Percentiles rank a stretch among this genome's conserved stretches.
Evolutionary conservation across 371 early-diverging fungal species (phyloP).

Genomic region (Mucor plumbeus): DNA sequence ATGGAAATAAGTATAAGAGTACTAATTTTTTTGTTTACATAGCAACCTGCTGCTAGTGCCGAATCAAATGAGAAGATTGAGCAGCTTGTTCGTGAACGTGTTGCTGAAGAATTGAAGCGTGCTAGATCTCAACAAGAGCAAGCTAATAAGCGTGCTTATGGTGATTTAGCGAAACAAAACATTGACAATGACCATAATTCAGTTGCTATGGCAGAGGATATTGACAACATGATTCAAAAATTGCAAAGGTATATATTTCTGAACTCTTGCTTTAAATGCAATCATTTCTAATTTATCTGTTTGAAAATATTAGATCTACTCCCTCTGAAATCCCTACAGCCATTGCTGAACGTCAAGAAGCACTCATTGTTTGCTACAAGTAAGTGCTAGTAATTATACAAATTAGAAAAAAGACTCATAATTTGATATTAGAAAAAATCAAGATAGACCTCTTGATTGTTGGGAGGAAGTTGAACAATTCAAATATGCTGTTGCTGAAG

Average conservation of each 20-base stretch:
- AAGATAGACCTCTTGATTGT: constrained; percentile 65
- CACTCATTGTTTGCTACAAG: constrained; percentile 55
- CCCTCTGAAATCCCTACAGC: constrained; percentile 47
- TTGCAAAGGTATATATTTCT: constrained; percentile 42
- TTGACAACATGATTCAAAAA: constrained; percentile 51
- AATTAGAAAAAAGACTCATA: background rate
- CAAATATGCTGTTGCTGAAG: constrained; percentile 59
- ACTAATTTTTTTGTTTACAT: background rate
- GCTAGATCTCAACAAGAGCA: constrained; percentile 36
- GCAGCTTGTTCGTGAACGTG: constrained; percentile 48
- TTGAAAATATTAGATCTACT: constrained; percentile 32
- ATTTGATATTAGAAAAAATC: constrained; percentile 43
- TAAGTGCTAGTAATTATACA: constrained; percentile 15
- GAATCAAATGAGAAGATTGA: constrained; percentile 48
- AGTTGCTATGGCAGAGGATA: constrained; percentile 50
- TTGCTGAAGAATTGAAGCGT: constrained; percentile 49
- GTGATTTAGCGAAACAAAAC: constrained; percentile 46
- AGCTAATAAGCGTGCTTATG: constrained; percentile 34
- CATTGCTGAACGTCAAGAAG: constrained; percentile 50
- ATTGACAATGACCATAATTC: constrained; percentile 54
- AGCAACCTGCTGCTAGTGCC: constrained; percentile 15
- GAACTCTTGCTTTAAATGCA: too few species aligned
- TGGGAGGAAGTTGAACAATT: constrained; percentile 72
- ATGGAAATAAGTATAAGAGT: background rate
- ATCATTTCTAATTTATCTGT: too few species aligned